phyloP scores from a whole-genome alignment of 2,329 filamentous ascomycete species.

The Chaetomiaceae sp. region DNA sequence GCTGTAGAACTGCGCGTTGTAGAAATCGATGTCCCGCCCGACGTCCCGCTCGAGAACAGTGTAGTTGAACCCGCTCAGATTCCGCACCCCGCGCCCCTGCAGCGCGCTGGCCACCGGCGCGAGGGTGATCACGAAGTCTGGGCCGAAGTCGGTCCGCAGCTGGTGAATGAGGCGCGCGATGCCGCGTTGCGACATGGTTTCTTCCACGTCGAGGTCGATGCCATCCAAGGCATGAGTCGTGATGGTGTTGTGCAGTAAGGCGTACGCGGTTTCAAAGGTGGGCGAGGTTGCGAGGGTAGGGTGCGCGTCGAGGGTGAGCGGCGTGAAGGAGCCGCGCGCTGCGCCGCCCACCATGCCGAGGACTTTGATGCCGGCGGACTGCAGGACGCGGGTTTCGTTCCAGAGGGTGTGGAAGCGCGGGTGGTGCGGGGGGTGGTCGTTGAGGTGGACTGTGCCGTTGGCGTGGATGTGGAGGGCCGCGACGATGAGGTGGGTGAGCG shows the following conservation, averaged over 20 bases:
- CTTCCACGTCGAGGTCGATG: slow-evolving; percentile 69
- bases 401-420: slow-evolving; percentile 66
- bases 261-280: slow-evolving; percentile 64
- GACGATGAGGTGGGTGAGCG: slow-evolving; percentile 73
- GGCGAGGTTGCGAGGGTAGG: slow-evolving; percentile 30
- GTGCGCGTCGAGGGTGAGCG: slow-evolving; percentile 38
- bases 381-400: slow-evolving; percentile 67
- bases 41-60: slow-evolving; percentile 62
- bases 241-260: slow-evolving; percentile 56
- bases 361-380: slow-evolving; percentile 69
- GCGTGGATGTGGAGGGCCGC: slow-evolving; percentile 80
- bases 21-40: slow-evolving; percentile 67
- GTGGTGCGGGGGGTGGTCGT: slow-evolving; percentile 68
- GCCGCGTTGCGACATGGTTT: slow-evolving; percentile 58
- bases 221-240: slow-evolving; percentile 53
- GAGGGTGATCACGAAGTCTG: slow-evolving; percentile 64
- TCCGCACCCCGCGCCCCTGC: slow-evolving; percentile 49
- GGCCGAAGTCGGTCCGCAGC: slow-evolving; percentile 58
- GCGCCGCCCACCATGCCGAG: slow-evolving; percentile 86
- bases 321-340: slow-evolving; percentile 63
- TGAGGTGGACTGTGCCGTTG: slow-evolving; percentile 64
- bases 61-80: slow-evolving; percentile 78
- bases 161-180: slow-evolving; percentile 57
- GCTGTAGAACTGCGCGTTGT: slow-evolving; percentile 91
- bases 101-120: slow-evolving; percentile 72